These are phyloP conservation scores for Yamadazyma dushanensis DNA, from an alignment of 1,139 yeast genomes.

Conservation along the genomic window DNA sequence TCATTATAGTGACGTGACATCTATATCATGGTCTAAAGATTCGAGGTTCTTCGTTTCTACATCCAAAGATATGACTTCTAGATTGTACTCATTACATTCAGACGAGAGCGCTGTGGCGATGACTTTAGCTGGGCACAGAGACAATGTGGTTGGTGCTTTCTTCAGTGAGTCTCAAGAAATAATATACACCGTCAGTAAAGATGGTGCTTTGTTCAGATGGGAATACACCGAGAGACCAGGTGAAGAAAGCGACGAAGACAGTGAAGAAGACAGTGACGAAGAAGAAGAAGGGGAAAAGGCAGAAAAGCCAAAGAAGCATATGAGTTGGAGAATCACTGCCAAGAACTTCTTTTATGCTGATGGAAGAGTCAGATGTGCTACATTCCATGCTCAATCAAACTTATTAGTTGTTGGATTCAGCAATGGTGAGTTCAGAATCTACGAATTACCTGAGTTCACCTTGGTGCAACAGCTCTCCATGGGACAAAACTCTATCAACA, in stretches of 20 bases:
- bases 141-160: constrained; percentile 82
- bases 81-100: constrained; percentile 75
- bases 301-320: constrained; percentile 18
- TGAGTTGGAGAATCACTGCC: constrained; percentile 81
- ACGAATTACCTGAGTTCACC: constrained; percentile 73
- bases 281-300: constrained; percentile 26
- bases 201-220: constrained; percentile 94
- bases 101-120: constrained; percentile 81
- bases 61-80: constrained; percentile 86
- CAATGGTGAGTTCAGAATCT: constrained; percentile 90
- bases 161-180: constrained; percentile 84
- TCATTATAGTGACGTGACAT: constrained; percentile 79
- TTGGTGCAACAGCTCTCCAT: constrained; percentile 84
- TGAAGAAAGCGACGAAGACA: constrained; percentile 28
- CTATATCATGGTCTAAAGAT: constrained; percentile 86
- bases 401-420: constrained; percentile 85
- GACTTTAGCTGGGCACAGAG: constrained; percentile 90
- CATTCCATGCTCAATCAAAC: constrained; percentile 74
- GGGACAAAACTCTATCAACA: constrained; percentile 88
- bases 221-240: constrained; percentile 63
- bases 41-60: constrained; percentile 84
- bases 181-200: constrained; percentile 88
- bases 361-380: constrained; percentile 74
- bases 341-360: constrained; percentile 76
- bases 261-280: constrained; percentile 35